phyloP scores from a whole-genome alignment of 345 rosid species.

The Rhizophora mangle region DNA sequence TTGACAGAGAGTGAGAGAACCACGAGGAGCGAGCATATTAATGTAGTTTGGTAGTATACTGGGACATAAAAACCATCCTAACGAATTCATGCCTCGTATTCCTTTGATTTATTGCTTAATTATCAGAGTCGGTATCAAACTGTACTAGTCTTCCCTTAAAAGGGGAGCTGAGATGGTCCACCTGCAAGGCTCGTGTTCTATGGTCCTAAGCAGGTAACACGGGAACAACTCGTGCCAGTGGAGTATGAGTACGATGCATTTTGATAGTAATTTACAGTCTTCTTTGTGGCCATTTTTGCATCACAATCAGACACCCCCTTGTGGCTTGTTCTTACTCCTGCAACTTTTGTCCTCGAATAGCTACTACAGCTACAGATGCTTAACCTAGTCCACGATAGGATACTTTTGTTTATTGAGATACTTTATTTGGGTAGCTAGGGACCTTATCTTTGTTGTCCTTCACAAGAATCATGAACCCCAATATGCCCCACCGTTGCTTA shows the following conservation, averaged over 20 bases:
- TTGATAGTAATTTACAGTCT: constrained; percentile 6
- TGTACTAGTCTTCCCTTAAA: constrained; percentile 13
- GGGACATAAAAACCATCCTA: constrained; percentile 7
- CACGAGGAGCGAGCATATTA: neutral
- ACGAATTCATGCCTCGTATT: constrained; percentile 15
- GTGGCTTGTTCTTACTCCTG: neutral
- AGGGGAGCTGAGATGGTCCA: constrained; percentile 40
- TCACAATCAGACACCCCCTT: neutral
- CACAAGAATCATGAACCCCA: neutral
- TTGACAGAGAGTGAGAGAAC: neutral
- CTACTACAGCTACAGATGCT: neutral
- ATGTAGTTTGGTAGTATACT: constrained; percentile 3
- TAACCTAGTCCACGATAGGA: neutral
- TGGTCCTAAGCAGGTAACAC: constrained; percentile 25
- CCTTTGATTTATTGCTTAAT: constrained; percentile 11
- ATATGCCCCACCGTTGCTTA: constrained; percentile 14
- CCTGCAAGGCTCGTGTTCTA: constrained; percentile 14
- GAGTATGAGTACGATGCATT: neutral
- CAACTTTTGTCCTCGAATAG: constrained; percentile 8
- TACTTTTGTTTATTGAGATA: neutral
- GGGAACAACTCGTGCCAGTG: constrained; percentile 26
- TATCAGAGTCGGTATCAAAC: constrained; percentile 35
- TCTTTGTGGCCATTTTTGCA: constrained; percentile 7
- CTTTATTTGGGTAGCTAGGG: neutral
- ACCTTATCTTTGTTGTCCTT: constrained; percentile 1